These are phyloP conservation scores for Clitocybe nebularis DNA, from an alignment of 1,284 basidiomycete genomes.

Conservation along the genomic window DNA sequence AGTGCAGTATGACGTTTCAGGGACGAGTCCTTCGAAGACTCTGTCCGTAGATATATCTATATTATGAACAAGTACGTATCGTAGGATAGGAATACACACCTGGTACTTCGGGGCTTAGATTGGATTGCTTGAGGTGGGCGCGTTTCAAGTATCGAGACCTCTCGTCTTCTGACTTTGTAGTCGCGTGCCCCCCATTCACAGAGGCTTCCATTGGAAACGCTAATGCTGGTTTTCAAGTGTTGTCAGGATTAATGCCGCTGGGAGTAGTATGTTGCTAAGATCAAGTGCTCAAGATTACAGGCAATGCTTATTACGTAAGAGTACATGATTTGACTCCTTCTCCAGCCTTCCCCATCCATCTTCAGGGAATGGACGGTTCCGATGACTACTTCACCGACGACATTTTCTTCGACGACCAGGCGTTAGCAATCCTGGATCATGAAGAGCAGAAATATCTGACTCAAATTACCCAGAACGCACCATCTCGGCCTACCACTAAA, in stretches of 20 bases:
- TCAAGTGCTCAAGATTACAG: no score
- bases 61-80: slow-evolving; percentile 3
- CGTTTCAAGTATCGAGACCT: slow-evolving; percentile 52
- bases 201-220: slow-evolving; percentile 32
- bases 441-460: slow-evolving; percentile 50
- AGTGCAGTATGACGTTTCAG: slow-evolving; percentile 91
- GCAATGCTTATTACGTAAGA: neutral
- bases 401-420: slow-evolving; percentile 58
- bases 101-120: slow-evolving; percentile 40
- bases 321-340: no score
- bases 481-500: slow-evolving; percentile 43
- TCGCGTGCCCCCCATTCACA: slow-evolving; percentile 20
- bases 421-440: slow-evolving; percentile 57
- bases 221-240: no score
- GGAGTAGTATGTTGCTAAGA: no score
- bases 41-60: slow-evolving; percentile 28
- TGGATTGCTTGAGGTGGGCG: slow-evolving; percentile 51
- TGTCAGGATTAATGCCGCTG: no score
- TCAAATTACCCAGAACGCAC: slow-evolving; percentile 18
- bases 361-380: slow-evolving; percentile 48
- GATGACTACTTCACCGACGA: slow-evolving; percentile 66
- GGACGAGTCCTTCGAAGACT: slow-evolving; percentile 78
- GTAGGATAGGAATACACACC: slow-evolving; percentile 31
- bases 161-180: slow-evolving; percentile 53
- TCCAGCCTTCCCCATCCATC: neutral